phyloP scores from a whole-genome alignment of 2,329 filamentous ascomycete genomes.

The Sarocladiaceae sp. region DNA sequence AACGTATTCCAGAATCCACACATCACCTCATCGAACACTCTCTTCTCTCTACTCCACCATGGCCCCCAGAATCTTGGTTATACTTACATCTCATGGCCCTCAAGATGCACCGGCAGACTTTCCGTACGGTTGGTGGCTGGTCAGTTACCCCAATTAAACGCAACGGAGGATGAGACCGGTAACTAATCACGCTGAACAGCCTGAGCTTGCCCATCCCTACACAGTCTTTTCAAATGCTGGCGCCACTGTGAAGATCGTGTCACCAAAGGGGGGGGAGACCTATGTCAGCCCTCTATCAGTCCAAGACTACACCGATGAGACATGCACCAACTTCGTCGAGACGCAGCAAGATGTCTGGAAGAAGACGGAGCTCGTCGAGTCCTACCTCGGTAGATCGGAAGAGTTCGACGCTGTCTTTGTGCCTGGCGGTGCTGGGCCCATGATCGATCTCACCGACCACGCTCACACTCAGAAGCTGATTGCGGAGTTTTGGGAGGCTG shows the following conservation, averaged over 20 bases:
- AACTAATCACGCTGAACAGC: slow-evolving; percentile 24
- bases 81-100: slow-evolving; percentile 61
- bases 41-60: slow-evolving; percentile 32
- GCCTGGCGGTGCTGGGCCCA: slow-evolving; percentile 55
- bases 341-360: slow-evolving; percentile 55
- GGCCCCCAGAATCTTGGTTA: slow-evolving; percentile 59
- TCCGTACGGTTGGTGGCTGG: slow-evolving; percentile 66
- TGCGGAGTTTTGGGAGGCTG: slow-evolving; percentile 52
- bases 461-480: slow-evolving; percentile 51
- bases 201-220: slow-evolving; percentile 60
- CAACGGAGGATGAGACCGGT: no score
- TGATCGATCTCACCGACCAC: slow-evolving; percentile 61
- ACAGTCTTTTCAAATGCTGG: slow-evolving; percentile 48
- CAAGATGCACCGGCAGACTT: slow-evolving; percentile 39
- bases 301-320: slow-evolving; percentile 49
- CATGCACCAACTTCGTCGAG: slow-evolving; percentile 46
- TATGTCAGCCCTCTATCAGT: slow-evolving; percentile 56
- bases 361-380: slow-evolving; percentile 51
- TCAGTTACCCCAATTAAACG: slow-evolving; percentile 25
- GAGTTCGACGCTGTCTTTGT: slow-evolving; percentile 59
- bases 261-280: slow-evolving; percentile 54
- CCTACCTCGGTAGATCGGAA: slow-evolving; percentile 46
- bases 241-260: slow-evolving; percentile 50
- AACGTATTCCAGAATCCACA: no score
- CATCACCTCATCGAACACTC: no score